A percentile compares a stretch with the other conserved stretches of the same genome.
Conservation (phyloP, 2,329 filamentous ascomycete species). For the Arthrobotrys musiformis region DNA sequence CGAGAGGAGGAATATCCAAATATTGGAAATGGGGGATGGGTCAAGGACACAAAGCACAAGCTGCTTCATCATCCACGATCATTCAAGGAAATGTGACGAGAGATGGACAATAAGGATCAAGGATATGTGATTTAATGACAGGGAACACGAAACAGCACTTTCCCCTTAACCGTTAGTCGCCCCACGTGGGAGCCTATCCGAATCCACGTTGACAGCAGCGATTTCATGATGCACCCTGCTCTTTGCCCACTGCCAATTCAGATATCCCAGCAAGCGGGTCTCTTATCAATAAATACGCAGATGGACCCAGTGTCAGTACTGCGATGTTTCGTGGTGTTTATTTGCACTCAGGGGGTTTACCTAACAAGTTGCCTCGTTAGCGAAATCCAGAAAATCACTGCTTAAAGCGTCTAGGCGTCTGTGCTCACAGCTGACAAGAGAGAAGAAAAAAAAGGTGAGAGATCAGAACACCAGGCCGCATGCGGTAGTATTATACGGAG, state of each 20-base stretch:
- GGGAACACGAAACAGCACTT: constrained; percentile 43
- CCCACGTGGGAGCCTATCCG: constrained; percentile 40
- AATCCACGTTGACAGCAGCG: constrained; percentile 29
- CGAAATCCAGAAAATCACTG: constrained; percentile 28
- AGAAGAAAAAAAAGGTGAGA: too few species aligned
- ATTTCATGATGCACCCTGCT: constrained; percentile 14
- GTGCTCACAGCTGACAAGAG: constrained; percentile 49
- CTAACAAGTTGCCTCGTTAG: constrained; percentile 6
- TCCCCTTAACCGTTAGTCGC: constrained; percentile 37
- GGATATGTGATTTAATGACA: constrained; percentile 25
- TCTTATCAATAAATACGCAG: constrained; percentile 11
- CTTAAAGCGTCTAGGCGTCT: constrained; percentile 15
- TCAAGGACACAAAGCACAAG: not conserved
- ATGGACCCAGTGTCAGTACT: constrained; percentile 12
- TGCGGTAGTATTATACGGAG: not conserved
- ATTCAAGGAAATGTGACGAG: constrained; percentile 19
- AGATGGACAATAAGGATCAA: not conserved
- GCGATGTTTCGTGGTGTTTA: constrained; percentile 31
- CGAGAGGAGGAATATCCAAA: not conserved
- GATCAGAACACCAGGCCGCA: not conserved
- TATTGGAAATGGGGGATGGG: not conserved
- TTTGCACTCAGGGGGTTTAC: constrained; percentile 33
- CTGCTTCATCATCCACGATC: not conserved
- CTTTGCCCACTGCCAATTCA: constrained; percentile 20
- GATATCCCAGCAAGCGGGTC: constrained; percentile 29